These are phyloP conservation scores for Candida boleticola DNA, from an alignment of 805 yeast species.

Conservation along the genomic window DNA sequence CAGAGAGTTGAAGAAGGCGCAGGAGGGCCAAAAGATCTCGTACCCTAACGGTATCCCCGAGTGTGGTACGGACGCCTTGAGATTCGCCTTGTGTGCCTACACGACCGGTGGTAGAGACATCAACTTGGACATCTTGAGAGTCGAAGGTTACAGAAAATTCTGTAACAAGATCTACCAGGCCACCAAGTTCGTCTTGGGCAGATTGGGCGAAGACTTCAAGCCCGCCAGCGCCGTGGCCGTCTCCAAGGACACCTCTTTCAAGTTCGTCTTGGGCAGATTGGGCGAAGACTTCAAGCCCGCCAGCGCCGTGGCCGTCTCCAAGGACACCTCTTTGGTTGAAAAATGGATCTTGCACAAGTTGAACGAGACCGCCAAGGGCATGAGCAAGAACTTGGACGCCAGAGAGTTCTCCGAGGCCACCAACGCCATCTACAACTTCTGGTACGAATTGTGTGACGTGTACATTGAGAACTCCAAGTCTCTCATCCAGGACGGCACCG, in stretches of 20 bases:
- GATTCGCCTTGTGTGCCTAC: constrained; percentile 97
- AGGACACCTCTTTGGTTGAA: constrained; percentile 88
- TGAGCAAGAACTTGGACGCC: constrained; percentile 66
- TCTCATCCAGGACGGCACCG: constrained; percentile 87
- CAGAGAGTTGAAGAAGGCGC: constrained; percentile 82
- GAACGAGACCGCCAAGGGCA: constrained; percentile 62
- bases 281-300: constrained; percentile 89
- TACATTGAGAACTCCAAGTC: constrained; percentile 97
- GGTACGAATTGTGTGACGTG: constrained; percentile 97
- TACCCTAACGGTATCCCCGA: constrained; percentile 98
- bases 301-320: constrained; percentile 57
- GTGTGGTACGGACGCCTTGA: constrained; percentile 98
- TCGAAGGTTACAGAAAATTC: constrained; percentile 98
- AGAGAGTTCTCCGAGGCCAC: constrained; percentile 92
- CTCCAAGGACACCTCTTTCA: constrained; percentile 73
- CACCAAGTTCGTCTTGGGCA: constrained; percentile 91
- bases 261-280: constrained; percentile 88
- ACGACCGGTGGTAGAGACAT: constrained; percentile 99
- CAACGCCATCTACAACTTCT: constrained; percentile 83
- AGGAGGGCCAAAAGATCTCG: constrained; percentile 79
- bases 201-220: constrained; percentile 82
- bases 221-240: constrained; percentile 68
- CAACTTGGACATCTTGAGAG: constrained; percentile 92
- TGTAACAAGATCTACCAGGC: constrained; percentile 99
- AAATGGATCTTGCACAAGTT: constrained; percentile 93